Evolutionary conservation across 345 rosid species (phyloP), one percentile per base, ranked within the genome.

Genomic region (Salix brachista): DNA sequence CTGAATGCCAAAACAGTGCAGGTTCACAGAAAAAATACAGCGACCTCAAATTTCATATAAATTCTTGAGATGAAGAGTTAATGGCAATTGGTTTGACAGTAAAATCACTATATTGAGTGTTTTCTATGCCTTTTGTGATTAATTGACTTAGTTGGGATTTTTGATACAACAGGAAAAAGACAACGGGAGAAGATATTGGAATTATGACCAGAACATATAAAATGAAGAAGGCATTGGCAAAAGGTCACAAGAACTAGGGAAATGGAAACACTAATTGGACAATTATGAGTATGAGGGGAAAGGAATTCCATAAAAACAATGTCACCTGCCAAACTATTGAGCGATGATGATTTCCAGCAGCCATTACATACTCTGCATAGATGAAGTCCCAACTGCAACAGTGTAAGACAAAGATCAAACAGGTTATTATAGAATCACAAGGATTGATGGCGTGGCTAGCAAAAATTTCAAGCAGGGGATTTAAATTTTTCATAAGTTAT

Each of bases 291-390:
- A 25, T 5, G 46, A 23, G 32, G 56, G 25, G 41, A 39, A 36
- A 37, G 39, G 26, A 25, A 30, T 28, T 36, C 44, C 17, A 48
- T 65, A 39, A 41, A 19, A 8, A 34, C 60, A 71, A 42, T 26
- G n/a, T 64, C 21, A 96, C 99, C 99, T 96, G 99, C 99, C 99
- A 96, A 76, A 96, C 91, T 58, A 90, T 96, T 79, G 97, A 92
- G 25, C 99, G 97, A 80, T 96, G 97, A 82, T 89, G 87, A 78
- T 83, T 74, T 78, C 99, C 99, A 83, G 99, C 98, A 69, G 96
- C 99, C 98, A 96, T 93, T 56, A 96, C 99, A 72, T 93, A 93
- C 84, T 96, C 99, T 17, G 98, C 97, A 84, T 96, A 96, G 78
- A 96, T 96, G 81, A 96, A 96, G 82, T 96, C 99, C 99, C 98